Conservation (phyloP, 257 asterid species). For the Catharanthus roseus region DNA sequence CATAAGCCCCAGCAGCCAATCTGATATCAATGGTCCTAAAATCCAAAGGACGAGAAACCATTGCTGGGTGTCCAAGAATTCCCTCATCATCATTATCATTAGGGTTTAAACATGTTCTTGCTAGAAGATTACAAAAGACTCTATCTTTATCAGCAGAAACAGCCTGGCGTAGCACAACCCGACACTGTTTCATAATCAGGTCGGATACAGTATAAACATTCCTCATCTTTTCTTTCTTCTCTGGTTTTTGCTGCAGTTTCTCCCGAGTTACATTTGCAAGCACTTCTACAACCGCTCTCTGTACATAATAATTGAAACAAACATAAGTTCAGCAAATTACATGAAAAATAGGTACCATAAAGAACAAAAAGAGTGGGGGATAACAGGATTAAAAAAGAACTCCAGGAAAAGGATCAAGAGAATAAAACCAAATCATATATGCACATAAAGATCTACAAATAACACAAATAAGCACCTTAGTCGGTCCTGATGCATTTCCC, state of each 20-base stretch:
- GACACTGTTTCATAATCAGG: conserved; percentile 79
- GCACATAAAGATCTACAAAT: conserved; percentile 5
- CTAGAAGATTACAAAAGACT: conserved; percentile 86
- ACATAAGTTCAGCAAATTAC: background rate
- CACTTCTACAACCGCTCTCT: conserved; percentile 90
- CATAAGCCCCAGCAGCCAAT: conserved; percentile 87
- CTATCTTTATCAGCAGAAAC: conserved; percentile 68
- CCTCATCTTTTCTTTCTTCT: conserved; percentile 61
- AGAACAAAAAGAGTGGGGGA: background rate
- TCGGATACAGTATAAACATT: conserved; percentile 45
- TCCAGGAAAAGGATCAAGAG: background rate
- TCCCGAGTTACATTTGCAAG: conserved; percentile 52
- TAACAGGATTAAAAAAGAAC: conserved; percentile 3
- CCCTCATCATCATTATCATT: conserved; percentile 80
- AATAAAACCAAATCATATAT: background rate
- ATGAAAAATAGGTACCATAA: background rate
- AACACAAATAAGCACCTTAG: conserved; percentile 58
- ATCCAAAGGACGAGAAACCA: conserved; percentile 92
- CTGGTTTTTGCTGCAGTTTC: conserved; percentile 49
- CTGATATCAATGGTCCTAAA: conserved; percentile 89
- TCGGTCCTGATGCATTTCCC: conserved; percentile 98
- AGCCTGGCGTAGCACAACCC: conserved; percentile 66
- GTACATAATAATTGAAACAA: conserved; percentile 29
- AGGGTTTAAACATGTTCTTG: conserved; percentile 57
- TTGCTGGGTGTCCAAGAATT: conserved; percentile 80